Percentiles rank a stretch among this genome's conserved stretches.
Conservation (phyloP, 257 asterid species). For the Osmanthus fragrans region DNA sequence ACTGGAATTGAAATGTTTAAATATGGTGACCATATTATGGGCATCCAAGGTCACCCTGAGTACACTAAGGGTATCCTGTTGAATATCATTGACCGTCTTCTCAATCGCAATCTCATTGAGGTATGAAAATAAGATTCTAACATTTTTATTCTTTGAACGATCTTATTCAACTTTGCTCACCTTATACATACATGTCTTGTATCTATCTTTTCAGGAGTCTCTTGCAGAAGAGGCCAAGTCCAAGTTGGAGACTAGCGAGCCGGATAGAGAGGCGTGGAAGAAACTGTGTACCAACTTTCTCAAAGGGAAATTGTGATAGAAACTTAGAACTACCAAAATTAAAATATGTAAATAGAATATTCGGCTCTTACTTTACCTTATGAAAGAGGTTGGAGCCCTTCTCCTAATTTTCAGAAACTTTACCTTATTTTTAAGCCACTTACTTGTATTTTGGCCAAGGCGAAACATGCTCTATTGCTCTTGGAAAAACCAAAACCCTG, state of each 20-base stretch:
- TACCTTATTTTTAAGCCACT: no score
- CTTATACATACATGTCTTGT: not conserved
- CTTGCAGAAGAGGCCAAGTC: conserved; percentile 58
- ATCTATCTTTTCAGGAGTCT: conserved; percentile 41
- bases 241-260: conserved; percentile 50
- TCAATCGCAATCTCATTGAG: conserved; percentile 47
- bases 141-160: not conserved
- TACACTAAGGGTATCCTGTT: conserved; percentile 78
- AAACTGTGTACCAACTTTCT: conserved; percentile 76
- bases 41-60: conserved; percentile 96
- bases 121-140: conserved; percentile 9
- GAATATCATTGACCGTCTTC: conserved; percentile 70
- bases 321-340: not conserved
- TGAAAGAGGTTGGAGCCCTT: no score
- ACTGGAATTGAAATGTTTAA: conserved; percentile 82
- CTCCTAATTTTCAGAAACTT: no score
- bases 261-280: conserved; percentile 75
- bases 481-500: no score
- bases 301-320: conserved; percentile 69
- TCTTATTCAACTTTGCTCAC: not conserved
- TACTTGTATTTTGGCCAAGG: no score
- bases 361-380: no score
- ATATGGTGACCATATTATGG: conserved; percentile 78
- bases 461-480: no score
- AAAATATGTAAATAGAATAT: conserved; percentile 37